phyloP scores from a whole-genome alignment of 345 rosid genomes.

The Erysimum cheiranthoides region DNA sequence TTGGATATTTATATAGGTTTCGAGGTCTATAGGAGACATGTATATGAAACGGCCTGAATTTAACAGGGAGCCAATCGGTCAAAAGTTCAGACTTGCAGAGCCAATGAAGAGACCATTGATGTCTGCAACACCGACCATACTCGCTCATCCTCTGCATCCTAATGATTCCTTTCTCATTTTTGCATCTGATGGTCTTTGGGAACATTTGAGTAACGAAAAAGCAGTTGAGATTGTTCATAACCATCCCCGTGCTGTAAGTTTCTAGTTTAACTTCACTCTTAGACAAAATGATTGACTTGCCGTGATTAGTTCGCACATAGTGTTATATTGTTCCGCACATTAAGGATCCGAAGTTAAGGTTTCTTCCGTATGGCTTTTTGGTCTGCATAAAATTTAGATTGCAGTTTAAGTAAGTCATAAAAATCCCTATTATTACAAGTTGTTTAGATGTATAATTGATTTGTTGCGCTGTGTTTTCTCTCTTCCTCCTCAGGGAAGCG shows the following conservation, averaged over 20 bases:
- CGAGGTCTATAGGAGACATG: slow-evolving; percentile 84
- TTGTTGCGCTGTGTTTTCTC: slow-evolving; percentile 1
- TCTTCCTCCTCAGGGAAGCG: slow-evolving; percentile 67
- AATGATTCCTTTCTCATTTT: slow-evolving; percentile 88
- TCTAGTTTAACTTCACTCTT: slow-evolving; percentile 7
- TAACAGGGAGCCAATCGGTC: slow-evolving; percentile 67
- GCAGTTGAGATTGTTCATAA: slow-evolving; percentile 89
- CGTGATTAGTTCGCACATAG: background rate
- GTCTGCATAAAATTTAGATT: background rate
- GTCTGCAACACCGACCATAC: slow-evolving; percentile 72
- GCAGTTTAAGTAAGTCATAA: background rate
- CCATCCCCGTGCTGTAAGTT: slow-evolving; percentile 77
- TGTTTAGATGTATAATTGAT: background rate
- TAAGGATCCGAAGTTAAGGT: background rate
- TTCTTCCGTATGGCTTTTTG: background rate
- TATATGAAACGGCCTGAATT: slow-evolving; percentile 76
- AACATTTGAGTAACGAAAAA: slow-evolving; percentile 81
- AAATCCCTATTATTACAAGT: background rate
- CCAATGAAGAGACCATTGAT: slow-evolving; percentile 78
- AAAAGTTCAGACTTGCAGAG: slow-evolving; percentile 79
- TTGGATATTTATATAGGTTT: slow-evolving; percentile 61
- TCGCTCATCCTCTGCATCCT: slow-evolving; percentile 72
- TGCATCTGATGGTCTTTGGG: slow-evolving; percentile 99
- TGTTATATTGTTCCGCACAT: slow-evolving; percentile 10
- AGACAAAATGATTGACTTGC: background rate